Conservation (phyloP, 225 moss, liverwort and hornwort species). For the Takakia lepidozioides region DNA sequence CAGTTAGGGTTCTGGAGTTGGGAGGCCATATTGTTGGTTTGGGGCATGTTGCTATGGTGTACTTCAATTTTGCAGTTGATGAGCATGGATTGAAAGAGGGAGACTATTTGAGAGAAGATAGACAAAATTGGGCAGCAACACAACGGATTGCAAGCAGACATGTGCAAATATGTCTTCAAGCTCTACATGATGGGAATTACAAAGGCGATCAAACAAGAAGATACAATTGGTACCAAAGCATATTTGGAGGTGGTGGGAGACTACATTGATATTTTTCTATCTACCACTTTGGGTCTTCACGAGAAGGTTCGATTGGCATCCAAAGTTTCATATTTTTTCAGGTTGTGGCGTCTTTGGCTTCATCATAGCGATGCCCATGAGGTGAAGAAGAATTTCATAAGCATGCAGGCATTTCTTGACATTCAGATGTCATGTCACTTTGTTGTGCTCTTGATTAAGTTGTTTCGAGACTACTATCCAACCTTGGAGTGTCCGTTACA, state of each 20-base stretch:
- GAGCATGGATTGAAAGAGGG: not conserved
- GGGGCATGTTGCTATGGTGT: not conserved
- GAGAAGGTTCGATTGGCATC: not conserved
- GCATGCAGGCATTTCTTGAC: not conserved
- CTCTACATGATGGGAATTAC: not conserved
- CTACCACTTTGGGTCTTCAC: not conserved
- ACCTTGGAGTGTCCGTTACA: not conserved
- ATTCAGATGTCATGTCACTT: conserved; percentile 1
- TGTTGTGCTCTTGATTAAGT: not conserved
- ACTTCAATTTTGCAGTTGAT: not conserved
- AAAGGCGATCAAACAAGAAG: not conserved
- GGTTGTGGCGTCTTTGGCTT: conserved; percentile 1
- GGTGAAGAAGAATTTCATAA: not conserved
- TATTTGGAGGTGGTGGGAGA: not conserved
- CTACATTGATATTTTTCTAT: not conserved
- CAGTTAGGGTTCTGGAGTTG: not conserved
- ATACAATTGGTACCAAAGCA: not conserved
- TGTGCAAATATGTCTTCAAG: not conserved
- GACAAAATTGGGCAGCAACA: not conserved
- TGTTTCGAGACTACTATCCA: not conserved
- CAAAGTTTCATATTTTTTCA: not conserved
- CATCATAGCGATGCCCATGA: not conserved
- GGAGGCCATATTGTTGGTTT: not conserved
- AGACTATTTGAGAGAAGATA: not conserved
- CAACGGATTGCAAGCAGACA: not conserved